Evolutionary conservation across 441 rosid species (phyloP).

Genomic region (Melastoma candidum): DNA sequence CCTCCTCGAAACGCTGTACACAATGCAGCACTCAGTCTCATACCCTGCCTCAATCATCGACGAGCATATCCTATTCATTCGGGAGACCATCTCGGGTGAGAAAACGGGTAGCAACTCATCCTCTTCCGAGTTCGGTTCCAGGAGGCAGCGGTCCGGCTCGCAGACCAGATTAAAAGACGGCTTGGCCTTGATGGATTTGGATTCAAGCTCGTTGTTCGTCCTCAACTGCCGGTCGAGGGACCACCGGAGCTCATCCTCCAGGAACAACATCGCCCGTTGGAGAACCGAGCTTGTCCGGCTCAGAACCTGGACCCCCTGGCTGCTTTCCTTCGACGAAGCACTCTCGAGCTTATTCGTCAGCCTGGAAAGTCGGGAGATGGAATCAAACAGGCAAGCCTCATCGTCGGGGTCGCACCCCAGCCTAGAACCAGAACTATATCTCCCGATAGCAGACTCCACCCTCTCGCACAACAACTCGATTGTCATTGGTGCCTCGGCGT

Average conservation of each 20-base stretch:
- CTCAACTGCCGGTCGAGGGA: constrained; percentile 20
- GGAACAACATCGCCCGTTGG: constrained; percentile 28
- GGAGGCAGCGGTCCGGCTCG: constrained; percentile 6
- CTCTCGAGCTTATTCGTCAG: constrained; percentile 24
- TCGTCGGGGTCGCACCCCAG: constrained; percentile 30
- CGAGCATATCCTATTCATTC: constrained; percentile 24
- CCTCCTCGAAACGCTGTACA: constrained; percentile 22
- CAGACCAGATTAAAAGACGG: too few relatives aligned
- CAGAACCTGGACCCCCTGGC: constrained; percentile 22
- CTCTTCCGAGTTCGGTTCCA: background rate
- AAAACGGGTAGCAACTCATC: constrained; percentile 28
- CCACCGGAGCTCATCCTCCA: constrained; percentile 30
- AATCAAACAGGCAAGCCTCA: constrained; percentile 31
- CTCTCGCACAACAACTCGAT: constrained; percentile 32
- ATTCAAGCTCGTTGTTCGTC: background rate
- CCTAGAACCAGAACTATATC: constrained; percentile 21
- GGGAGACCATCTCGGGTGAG: constrained; percentile 13
- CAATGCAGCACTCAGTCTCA: constrained; percentile 32
- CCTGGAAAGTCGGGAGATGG: constrained; percentile 33
- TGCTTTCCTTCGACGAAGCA: constrained; percentile 8
- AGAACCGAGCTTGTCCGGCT: constrained; percentile 24
- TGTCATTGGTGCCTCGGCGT: constrained; percentile 24
- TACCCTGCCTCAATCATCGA: constrained; percentile 39
- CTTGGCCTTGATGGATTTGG: too few relatives aligned
- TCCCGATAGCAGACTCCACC: constrained; percentile 31